phyloP scores from a whole-genome alignment of 371 early-diverging fungal species.

The Haplosporangium sp. region DNA sequence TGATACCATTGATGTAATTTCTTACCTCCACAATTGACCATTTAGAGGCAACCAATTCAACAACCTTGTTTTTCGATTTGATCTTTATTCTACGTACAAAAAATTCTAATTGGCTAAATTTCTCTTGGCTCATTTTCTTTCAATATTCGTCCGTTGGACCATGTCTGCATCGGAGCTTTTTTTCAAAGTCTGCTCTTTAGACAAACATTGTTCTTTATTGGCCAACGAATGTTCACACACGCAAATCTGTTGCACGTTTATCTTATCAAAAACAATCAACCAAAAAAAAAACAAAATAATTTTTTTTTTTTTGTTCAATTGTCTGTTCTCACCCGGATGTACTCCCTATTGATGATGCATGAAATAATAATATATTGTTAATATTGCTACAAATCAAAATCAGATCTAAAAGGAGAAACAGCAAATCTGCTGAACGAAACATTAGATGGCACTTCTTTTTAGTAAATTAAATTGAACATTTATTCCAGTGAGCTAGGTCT shows the following conservation, averaged over 20 bases:
- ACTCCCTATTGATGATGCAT: no score
- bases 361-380: no score
- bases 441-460: no score
- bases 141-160: background rate
- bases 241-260: background rate
- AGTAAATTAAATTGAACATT: no score
- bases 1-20: background rate
- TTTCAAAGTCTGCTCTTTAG: background rate
- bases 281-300: no score
- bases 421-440: no score
- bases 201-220: background rate
- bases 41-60: background rate
- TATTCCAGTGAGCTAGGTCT: no score
- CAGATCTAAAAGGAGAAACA: no score
- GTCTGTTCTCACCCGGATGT: no score
- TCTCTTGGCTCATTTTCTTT: background rate
- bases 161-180: constrained; percentile 7
- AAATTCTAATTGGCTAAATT: background rate
- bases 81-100: constrained; percentile 16
- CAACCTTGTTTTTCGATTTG: constrained; percentile 8
- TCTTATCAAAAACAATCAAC: no score
- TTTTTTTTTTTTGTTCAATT: no score
- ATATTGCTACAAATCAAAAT: no score
- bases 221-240: constrained; percentile 9
- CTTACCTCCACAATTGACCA: constrained; percentile 15